Conservation (phyloP, 2,329 filamentous ascomycete genomes). For the Trichoderma atroviride region DNA sequence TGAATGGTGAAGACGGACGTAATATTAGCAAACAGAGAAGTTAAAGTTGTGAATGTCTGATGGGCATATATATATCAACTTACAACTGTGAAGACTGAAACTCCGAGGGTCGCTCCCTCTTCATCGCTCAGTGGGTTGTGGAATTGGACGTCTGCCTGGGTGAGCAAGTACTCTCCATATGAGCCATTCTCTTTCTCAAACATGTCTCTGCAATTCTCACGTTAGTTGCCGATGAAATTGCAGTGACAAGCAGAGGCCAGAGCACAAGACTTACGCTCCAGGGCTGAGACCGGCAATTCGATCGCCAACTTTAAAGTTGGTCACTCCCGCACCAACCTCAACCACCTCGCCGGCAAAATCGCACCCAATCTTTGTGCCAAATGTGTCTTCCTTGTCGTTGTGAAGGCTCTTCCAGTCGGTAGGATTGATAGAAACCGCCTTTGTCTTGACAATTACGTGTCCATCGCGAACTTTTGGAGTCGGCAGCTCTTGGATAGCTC, state of each 20-base stretch:
- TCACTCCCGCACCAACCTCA: constrained; percentile 48
- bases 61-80: not conserved
- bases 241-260: not conserved
- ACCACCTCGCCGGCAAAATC: constrained; percentile 53
- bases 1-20: not conserved
- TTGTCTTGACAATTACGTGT: constrained; percentile 39
- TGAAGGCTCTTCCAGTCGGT: constrained; percentile 41
- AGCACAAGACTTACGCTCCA: constrained; percentile 33
- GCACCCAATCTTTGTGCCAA: constrained; percentile 41
- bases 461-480: constrained; percentile 26
- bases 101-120: constrained; percentile 48
- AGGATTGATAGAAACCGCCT: constrained; percentile 42
- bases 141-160: constrained; percentile 46
- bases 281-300: constrained; percentile 48
- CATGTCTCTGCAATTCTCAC: not conserved
- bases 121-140: constrained; percentile 52
- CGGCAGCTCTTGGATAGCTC: not conserved
- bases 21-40: not conserved
- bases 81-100: constrained; percentile 46
- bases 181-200: constrained; percentile 46
- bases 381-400: not conserved
- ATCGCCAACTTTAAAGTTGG: constrained; percentile 50
- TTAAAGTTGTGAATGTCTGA: not conserved
- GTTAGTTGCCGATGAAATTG: not conserved
- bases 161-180: constrained; percentile 45